Evolutionary conservation across 495 filamentous ascomycete genomes (phyloP), one percentile per base, ranked within the genome.

Genomic region (Aeminium ludgeri): DNA sequence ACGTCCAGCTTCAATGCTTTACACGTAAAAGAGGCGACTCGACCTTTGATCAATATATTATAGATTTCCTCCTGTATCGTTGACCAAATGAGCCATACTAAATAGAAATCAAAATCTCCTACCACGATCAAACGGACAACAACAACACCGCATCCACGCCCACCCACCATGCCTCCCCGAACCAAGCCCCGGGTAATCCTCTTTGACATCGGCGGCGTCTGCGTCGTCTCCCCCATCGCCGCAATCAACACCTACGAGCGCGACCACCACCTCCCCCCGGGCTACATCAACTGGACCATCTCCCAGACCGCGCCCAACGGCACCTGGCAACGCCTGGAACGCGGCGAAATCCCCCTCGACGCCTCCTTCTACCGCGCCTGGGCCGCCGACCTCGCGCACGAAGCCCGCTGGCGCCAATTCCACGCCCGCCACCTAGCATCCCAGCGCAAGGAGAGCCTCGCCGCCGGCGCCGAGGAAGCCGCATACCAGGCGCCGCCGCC

Each of bases 161-260:
- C n/a, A n/a, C n/a, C n/a, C n/a, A n/a, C n/a, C n/a, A n/a, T n/a
- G n/a, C n/a, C n/a, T n/a, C n/a, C n/a, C n/a, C n/a, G n/a, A n/a
- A n/a, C n/a, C n/a, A n/a, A n/a, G 40, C 80, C 86, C 15, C 76
- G 85, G 53, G 85, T 82, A 41, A 62, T 94, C 20, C 65, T 97
- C 30, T 97, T 97, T 58, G 89, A 97, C 61, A 86, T 97, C 55
- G 89, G 89, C 33, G 89, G 89, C 46, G 89, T 97, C 50, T 89
- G 82, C 68, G 89, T 93, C 43, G 65, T 81, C 19, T 94, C 86
- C 3, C 89, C 89, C 23, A 82, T 97, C 56, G 82, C 91, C 63
- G 78, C 79, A 3, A 95, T 97, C 53, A 66, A 86, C 40, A 74
- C 89, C 58, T 95, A 93, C 59, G 89, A 96, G 56, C 57, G 73